Conservation (phyloP, 2,329 filamentous ascomycete genomes). For the Pestalotiopsis fici region DNA sequence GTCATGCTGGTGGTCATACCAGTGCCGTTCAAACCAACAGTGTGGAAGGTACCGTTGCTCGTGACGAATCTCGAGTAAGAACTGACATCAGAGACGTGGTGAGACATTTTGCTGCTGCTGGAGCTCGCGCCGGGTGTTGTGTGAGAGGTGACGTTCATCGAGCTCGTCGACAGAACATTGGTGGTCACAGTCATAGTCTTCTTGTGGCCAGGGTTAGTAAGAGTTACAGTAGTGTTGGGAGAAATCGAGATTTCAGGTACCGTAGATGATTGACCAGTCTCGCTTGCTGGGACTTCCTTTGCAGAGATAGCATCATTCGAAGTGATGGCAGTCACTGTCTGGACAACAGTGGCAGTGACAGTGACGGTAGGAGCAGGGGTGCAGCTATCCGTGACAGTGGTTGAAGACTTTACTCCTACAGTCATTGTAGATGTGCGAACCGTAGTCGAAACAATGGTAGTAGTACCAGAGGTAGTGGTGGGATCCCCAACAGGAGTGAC, state of each 20-base stretch:
- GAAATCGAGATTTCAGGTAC: not conserved
- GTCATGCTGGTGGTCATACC: not conserved
- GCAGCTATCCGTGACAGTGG: constrained; percentile 10
- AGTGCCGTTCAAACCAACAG: not conserved
- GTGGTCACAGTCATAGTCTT: not conserved
- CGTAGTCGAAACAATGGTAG: not conserved
- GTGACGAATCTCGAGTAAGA: not conserved
- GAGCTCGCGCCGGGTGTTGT: not conserved
- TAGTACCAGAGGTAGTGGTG: not conserved
- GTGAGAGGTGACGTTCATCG: not conserved
- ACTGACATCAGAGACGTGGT: constrained; percentile 1
- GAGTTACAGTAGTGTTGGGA: not conserved
- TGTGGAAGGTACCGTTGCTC: not conserved
- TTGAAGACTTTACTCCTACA: constrained; percentile 1
- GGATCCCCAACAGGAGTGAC: not conserved
- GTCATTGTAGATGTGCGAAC: constrained; percentile 15
- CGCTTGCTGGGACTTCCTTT: not conserved
- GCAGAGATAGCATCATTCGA: not conserved
- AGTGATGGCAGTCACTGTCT: not conserved
- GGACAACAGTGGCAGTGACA: constrained; percentile 1
- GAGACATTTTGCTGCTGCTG: constrained; percentile 3
- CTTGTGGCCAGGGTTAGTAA: not conserved
- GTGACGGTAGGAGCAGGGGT: constrained; percentile 3
- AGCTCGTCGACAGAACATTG: not conserved
- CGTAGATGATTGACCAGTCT: not conserved